Evolutionary conservation across 495 filamentous ascomycete species (phyloP).

Genomic region (Paragyromitra xinjiangensis): DNA sequence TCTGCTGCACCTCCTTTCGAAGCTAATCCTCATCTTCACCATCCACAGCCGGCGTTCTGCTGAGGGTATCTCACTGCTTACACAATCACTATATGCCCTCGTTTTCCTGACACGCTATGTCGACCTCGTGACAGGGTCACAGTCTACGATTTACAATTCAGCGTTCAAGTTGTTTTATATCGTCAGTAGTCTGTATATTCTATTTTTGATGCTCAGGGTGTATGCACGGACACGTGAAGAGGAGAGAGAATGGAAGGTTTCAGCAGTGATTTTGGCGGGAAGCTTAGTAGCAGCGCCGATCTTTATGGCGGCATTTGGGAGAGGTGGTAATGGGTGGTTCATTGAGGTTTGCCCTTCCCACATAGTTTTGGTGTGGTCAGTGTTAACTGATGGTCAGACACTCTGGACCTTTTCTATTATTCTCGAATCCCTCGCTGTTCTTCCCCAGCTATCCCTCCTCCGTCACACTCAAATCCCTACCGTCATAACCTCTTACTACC

Average conservation of each 20-base stretch:
- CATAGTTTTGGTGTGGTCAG: background rate
- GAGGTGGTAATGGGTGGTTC: slow-evolving; percentile 2
- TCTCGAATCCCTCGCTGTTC: slow-evolving; percentile 87
- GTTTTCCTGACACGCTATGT: slow-evolving; percentile 91
- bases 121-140: slow-evolving; percentile 70
- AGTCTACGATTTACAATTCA: slow-evolving; percentile 68
- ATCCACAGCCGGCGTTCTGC: slow-evolving; percentile 89
- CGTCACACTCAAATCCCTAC: slow-evolving; percentile 95
- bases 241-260: slow-evolving; percentile 90
- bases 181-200: slow-evolving; percentile 81
- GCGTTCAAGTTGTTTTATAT: slow-evolving; percentile 90
- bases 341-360: slow-evolving; percentile 4
- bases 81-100: slow-evolving; percentile 83
- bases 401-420: slow-evolving; percentile 87
- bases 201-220: slow-evolving; percentile 84
- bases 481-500: slow-evolving; percentile 94
- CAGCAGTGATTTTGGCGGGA: slow-evolving; percentile 68
- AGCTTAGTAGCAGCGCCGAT: slow-evolving; percentile 72
- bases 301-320: slow-evolving; percentile 61
- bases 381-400: slow-evolving; percentile 62
- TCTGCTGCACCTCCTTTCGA: slow-evolving; percentile 81
- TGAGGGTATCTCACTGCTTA: slow-evolving; percentile 96
- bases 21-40: slow-evolving; percentile 87
- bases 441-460: slow-evolving; percentile 90
- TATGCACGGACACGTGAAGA: slow-evolving; percentile 87